Base-by-base conservation (phyloP, 768 basidiomycete species). In the Leccinum barrowsii region DNA sequence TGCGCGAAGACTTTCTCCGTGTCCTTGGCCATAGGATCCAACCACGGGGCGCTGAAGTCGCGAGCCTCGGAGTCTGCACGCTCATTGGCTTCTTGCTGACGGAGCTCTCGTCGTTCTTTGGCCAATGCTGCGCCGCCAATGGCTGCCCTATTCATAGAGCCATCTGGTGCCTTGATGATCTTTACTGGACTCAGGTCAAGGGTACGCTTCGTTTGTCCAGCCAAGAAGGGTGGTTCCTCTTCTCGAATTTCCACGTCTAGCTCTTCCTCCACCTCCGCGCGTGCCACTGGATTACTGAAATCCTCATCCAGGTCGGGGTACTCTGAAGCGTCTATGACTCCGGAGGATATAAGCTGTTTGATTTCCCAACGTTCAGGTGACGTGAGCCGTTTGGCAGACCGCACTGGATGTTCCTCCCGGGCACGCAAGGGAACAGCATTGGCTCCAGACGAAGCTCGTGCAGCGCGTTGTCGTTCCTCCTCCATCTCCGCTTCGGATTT, bases 281-380 rank as follows among this genome's bases (percentile, higher is more conserved):
- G 86, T 21, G 86, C 86, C 67, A 84, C 79, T 2, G 89, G 86
- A 66, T 91, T 87, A 55, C 73, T 82, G 69, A 89, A 84, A 59
- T 94, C 92, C 65, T 94, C 93, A 62, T 95, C 92, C 53, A 97
- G 78, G 30, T 96, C 92, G 2, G 94, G 94, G 67, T 95, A 96
- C 71, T 98, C 97, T 4, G 94, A 89, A 11, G 95, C 89, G 62
- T 87, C 86, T 55, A 98, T 83, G 15, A 87, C 91, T 46, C 97
- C 97, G 30, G 94, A 97, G 1, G 97, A 91, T 56, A 98, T 97
- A 57, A 99, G 84, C 71, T 98, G 97, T 74, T 98, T 98, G 74
- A 99, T 95, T 77, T 99, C 97, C 94, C 97, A 99, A 28, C 97
- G 86, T 73, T 99, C 97, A 1, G 97, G 97, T 7, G 92, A 94